Evolutionary conservation across 306 rosid genomes (phyloP).

Genomic region (Vicia villosa): DNA sequence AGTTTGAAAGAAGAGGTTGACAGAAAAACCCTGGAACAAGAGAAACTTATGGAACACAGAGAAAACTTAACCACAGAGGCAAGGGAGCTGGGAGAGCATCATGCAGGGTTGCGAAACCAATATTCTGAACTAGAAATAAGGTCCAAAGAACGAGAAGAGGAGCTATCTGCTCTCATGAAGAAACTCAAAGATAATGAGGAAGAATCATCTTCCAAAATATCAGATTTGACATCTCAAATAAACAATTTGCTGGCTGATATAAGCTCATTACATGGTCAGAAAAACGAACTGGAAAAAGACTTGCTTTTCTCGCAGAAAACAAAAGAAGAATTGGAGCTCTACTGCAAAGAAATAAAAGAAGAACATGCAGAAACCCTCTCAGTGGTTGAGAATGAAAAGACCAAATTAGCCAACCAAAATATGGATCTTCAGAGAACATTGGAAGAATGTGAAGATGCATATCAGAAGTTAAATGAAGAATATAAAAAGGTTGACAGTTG

Average conservation of each 20-base stretch:
- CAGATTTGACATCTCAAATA: constrained; percentile 58
- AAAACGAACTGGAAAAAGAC: constrained; percentile 30
- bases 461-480: constrained; percentile 58
- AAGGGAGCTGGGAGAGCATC: constrained; percentile 54
- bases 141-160: constrained; percentile 56
- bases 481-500: constrained; percentile 52
- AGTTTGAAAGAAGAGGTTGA: constrained; percentile 61
- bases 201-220: constrained; percentile 50
- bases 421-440: constrained; percentile 49
- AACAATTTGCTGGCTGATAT: constrained; percentile 20
- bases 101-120: constrained; percentile 43
- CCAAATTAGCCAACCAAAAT: constrained; percentile 49
- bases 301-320: constrained; percentile 55
- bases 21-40: constrained; percentile 50
- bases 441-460: constrained; percentile 60
- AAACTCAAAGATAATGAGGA: constrained; percentile 59
- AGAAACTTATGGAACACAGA: too few relatives aligned
- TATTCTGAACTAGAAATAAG: constrained; percentile 55
- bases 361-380: constrained; percentile 52
- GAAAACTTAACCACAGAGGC: constrained; percentile 38
- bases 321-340: constrained; percentile 60
- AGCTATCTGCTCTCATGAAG: constrained; percentile 50
- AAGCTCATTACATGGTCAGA: too few relatives aligned
- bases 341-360: constrained; percentile 48
- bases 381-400: constrained; percentile 44